Conservation (phyloP, 225 moss, liverwort and hornwort species). For the Thuidium tamariscinum region DNA sequence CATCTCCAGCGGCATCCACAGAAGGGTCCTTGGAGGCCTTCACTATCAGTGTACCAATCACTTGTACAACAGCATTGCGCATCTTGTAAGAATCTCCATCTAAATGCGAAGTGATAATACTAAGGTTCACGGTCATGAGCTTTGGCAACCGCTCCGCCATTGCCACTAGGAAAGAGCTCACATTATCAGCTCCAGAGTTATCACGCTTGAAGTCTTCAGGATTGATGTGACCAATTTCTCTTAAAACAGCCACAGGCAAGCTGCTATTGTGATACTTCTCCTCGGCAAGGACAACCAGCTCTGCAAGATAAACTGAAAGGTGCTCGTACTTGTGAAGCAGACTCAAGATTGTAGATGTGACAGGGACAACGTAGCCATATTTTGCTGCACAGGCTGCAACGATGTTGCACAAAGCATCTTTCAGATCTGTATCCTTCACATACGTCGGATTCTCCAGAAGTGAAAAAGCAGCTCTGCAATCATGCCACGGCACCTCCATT, state of each 20-base stretch:
- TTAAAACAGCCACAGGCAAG: conserved; percentile 66
- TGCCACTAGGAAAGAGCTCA: conserved; percentile 75
- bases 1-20: conserved; percentile 42
- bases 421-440: conserved; percentile 65
- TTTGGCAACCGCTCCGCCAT: conserved; percentile 72
- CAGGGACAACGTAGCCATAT: conserved; percentile 64
- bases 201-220: conserved; percentile 71
- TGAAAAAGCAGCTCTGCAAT: conserved; percentile 63
- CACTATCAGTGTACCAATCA: conserved; percentile 71
- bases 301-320: conserved; percentile 66
- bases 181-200: conserved; percentile 65
- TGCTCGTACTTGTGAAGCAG: conserved; percentile 85
- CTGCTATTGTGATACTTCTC: conserved; percentile 59
- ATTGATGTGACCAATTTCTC: conserved; percentile 76
- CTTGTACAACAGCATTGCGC: conserved; percentile 79
- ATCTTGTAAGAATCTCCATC: conserved; percentile 89
- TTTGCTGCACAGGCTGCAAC: conserved; percentile 59
- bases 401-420: conserved; percentile 58
- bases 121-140: conserved; percentile 67
- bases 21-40: conserved; percentile 58
- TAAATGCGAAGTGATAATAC: conserved; percentile 69
- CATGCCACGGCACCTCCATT: neutral
- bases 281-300: conserved; percentile 68
- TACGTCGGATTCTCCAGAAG: conserved; percentile 59
- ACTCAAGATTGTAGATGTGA: conserved; percentile 66